Evolutionary conservation across 2,329 filamentous ascomycete species (phyloP).

Genomic region (Penicillium sp.): DNA sequence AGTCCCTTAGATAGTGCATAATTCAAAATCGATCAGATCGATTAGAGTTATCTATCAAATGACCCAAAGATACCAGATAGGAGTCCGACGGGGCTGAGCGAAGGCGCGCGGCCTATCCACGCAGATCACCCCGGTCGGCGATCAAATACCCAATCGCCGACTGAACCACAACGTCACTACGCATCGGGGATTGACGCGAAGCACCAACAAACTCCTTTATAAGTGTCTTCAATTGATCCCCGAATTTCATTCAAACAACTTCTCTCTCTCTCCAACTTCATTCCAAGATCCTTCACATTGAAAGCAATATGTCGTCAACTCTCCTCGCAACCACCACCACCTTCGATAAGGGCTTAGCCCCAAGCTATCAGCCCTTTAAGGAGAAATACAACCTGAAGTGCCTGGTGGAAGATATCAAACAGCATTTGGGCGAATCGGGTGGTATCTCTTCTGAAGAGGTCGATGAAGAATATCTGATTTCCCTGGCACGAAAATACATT

Average conservation of each 20-base stretch:
- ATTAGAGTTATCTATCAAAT: neutral
- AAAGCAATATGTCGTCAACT: conserved; percentile 16
- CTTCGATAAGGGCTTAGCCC: conserved; percentile 11
- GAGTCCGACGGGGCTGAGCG: neutral
- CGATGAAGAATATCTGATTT: conserved; percentile 27
- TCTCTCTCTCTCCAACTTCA: neutral
- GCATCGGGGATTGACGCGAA: conserved; percentile 12
- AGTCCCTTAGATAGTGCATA: neutral
- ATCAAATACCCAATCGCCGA: conserved; percentile 20
- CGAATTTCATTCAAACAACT: neutral
- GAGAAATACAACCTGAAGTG: conserved; percentile 23
- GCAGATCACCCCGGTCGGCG: conserved; percentile 6
- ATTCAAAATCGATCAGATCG: neutral
- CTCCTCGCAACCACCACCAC: conserved; percentile 12
- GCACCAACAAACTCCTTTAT: neutral
- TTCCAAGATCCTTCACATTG: neutral
- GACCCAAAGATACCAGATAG: neutral
- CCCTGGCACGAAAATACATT: conserved; percentile 27
- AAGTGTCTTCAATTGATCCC: neutral
- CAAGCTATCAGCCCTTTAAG: conserved; percentile 18
- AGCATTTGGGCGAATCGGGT: conserved; percentile 26
- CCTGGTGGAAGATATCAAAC: conserved; percentile 30
- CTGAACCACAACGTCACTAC: conserved; percentile 9
- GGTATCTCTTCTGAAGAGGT: conserved; percentile 30
- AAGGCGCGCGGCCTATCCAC: neutral